A percentile compares a stretch with the other conserved stretches of the same genome.
Evolutionary conservation across 371 early-diverging fungal species (phyloP).

Genomic region (Mucor velutinosus): DNA sequence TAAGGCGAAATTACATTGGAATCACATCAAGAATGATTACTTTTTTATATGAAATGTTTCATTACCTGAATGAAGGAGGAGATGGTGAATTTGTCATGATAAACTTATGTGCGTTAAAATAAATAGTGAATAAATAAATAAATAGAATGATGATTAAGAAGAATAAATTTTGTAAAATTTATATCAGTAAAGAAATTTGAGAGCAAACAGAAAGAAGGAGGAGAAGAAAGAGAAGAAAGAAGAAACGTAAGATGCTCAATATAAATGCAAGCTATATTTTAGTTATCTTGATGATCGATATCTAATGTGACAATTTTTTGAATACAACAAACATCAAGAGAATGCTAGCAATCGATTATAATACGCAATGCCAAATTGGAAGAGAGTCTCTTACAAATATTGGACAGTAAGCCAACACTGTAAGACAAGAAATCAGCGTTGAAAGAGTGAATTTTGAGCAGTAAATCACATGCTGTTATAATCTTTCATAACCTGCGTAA

Average conservation of each 20-base stretch:
- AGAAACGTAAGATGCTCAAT: not conserved
- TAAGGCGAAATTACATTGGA: not conserved
- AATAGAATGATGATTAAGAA: not conserved
- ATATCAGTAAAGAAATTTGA: not conserved
- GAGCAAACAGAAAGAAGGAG: not conserved
- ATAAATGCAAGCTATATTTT: not conserved
- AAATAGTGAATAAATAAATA: not conserved
- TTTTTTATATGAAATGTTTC: not conserved
- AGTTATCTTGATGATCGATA: not conserved
- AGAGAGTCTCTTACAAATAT: not conserved
- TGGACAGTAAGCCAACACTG: not conserved
- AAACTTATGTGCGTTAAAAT: not conserved
- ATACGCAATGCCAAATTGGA: not conserved
- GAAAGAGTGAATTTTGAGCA: not conserved
- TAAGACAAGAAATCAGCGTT: slow-evolving; percentile 3
- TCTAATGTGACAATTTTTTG: not conserved
- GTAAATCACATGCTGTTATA: slow-evolving; percentile 8
- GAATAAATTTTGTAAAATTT: too few species aligned
- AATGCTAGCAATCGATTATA: not conserved
- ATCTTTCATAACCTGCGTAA: slow-evolving; percentile 4
- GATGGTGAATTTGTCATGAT: not conserved
- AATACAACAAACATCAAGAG: slow-evolving; percentile 1
- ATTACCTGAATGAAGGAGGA: slow-evolving; percentile 1
- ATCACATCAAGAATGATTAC: not conserved
- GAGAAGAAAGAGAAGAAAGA: not conserved